Base-by-base conservation (phyloP, 345 rosid species). In the Bruguiera parviflora region DNA sequence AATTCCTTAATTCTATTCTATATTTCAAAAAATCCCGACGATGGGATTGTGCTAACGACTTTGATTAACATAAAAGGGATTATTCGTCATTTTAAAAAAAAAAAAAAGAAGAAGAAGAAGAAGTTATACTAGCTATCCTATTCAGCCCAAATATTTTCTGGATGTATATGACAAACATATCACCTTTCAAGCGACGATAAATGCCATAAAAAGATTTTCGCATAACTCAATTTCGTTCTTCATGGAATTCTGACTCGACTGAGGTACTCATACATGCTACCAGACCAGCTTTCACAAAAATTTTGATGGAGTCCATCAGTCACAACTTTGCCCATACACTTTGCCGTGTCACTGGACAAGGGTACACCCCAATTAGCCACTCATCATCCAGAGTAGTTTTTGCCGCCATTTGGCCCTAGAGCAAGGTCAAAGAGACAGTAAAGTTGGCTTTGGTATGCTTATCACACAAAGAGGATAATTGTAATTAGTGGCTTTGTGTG, bases 221-320 rank as follows among this genome's bases (percentile, higher is more conserved):
- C 74, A 29, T 43, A 68, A 31, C 35, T 63, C 33, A 24, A n/a
- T 61, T 58, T 51, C 62, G 70, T 43, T 29, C 53, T 6, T 63
- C 53, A 60, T 72, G 82, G 71, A 43, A 68, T 69, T 78, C 73
- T 70, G 80, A 81, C 65, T 75, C 79, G 57, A 63, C 77, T 55
- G 8, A 56, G 7, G 29, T 35, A 58, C 25, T 55, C 32, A 46
- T 49, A 29, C 25, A 52, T 51, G 27, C 43, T 65, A 51, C 58
- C 37, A 22, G 15, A 25, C 27, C 61, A 64, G 52, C 56, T 66
- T 65, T 63, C 24, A 60, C 60, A 64, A 19, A 53, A 47, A 58
- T 58, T 35, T 65, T 25, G 20, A 67, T 64, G 76, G 63, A 68
- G 47, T 69, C 69, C 70, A 62, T 63, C 25, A 3, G 51, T 29